Base-by-base conservation (phyloP, 2,329 filamentous ascomycete species). In the Colletotrichum limetticola region DNA sequence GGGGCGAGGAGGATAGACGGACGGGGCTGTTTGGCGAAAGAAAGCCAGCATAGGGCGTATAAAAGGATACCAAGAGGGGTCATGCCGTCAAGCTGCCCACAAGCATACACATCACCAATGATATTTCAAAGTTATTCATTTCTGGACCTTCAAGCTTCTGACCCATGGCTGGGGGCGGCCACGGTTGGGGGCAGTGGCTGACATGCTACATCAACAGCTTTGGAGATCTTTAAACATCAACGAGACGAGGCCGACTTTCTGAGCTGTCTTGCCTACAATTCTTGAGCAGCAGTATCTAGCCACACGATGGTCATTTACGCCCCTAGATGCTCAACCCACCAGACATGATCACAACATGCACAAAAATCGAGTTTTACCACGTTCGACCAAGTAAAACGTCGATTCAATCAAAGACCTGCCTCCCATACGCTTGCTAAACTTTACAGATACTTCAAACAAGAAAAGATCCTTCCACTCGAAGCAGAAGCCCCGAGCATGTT, bases 21-120 rank as follows among this genome's bases (percentile, higher is more conserved):
- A 71, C 61, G 28, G 60, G 66, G 35, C 35, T 42, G 37, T 30
- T 22, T 49, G 24, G 55, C 56, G 8, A 55, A 64, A 52, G 12
- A 26, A 32, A 53, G 55, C 32, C 35, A 32, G 61, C 49, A 14
- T 5, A 9, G 60, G 67, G 56, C 56, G 60, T 32, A 56, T 56
- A 61, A 67, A 71, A 52, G 66, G 71, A 73, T 71, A 73, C 71
- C 71, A 71, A 35, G 28, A 64, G 14, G 67, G 56, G 60, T 1
- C 66, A 57, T 42, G 68, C 46, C 71, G 26, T 66, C 71, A 56
- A 73, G 71, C 59, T 66, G 71, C 55, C 61, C 56, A 52, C 32
- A 56, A 60, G 68, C 66, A 71, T 57, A 72, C 70, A 66, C 28
- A 56, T 46, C 55, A 71, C 56, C 35, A 73, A 73, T 73, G 67